phyloP scores from a whole-genome alignment of 495 filamentous ascomycete species.

The Parmelia sp. region DNA sequence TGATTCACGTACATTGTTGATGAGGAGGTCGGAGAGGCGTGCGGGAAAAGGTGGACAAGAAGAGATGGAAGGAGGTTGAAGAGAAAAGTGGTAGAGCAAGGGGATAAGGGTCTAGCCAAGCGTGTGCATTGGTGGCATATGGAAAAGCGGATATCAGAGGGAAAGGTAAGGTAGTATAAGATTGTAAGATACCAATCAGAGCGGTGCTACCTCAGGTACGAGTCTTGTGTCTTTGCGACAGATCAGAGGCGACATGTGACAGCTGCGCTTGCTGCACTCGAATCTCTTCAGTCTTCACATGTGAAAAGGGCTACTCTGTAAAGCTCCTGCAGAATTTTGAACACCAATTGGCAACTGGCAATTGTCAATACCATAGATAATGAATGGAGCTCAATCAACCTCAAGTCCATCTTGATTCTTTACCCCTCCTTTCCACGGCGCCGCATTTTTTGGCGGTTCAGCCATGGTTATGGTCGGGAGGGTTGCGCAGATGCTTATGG shows the following conservation, averaged over 20 bases:
- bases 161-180: background rate
- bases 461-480: background rate
- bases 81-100: background rate
- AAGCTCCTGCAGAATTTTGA: too few species aligned
- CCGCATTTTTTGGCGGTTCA: background rate
- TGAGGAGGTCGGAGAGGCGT: background rate
- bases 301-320: too few species aligned
- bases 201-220: slow-evolving; percentile 11
- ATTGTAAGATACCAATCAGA: background rate
- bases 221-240: background rate
- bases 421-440: background rate
- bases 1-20: slow-evolving; percentile 22
- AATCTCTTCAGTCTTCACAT: too few species aligned
- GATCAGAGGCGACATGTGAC: background rate
- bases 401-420: background rate
- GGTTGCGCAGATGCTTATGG: background rate
- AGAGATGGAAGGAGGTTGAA: background rate
- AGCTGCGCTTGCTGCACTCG: slow-evolving; percentile 13
- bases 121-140: background rate
- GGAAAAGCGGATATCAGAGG: background rate
- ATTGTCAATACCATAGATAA: too few species aligned
- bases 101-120: slow-evolving; percentile 12
- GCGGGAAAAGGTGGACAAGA: background rate
- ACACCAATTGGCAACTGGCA: too few species aligned
- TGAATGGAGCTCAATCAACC: background rate